Evolutionary conservation across 768 basidiomycete genomes (phyloP), one percentile per base, ranked within the genome.

Genomic region (Tephrocybe sp.): DNA sequence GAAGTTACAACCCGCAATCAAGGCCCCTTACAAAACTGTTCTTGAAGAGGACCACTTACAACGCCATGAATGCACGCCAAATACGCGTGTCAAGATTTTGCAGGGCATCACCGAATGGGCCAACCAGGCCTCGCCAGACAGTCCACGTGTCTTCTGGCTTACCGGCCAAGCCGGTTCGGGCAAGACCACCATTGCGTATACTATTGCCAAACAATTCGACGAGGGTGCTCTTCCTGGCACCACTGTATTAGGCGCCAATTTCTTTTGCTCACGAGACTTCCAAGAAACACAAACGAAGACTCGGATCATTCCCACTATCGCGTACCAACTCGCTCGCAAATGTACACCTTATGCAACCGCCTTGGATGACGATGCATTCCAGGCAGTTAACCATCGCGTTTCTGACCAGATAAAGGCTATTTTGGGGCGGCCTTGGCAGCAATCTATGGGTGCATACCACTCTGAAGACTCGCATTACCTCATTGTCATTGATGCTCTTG

Each of bases 151-250:
- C 18, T 48, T 48, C 21, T 56, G 50, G 45, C 45, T 51, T 3
- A 43, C 18, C 21, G 51, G 51, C 8, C 45, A 32, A 7, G 45
- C 51, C 42, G 46, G 51, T 15, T 20, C 24, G 8, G 33, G 60
- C 41, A 66, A 66, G 44, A 64, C 51, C n/a, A 66, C 62, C 24
- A 60, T 68, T 46, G 64, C 56, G 49, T 28, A 24, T 38, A 39
- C 40, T 39, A 28, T 51, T 14, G 36, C 47, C 25, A n/a, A 45
- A 8, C 64, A 8, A 59, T 58, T 45, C 28, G 63, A 64, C 0
- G 56, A 64, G 6, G 56, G 61, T 15, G 39, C 43, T 18, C 32
- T 34, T 4, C 11, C 24, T 2, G 63, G 62, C 39, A 56, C 60
- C n/a, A 30, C 28, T 11, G 28, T 11, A 30, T 5, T 30, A 30